A percentile compares a stretch with the other conserved stretches of the same genome.
These are phyloP conservation scores for Aspergillus sparsus DNA, from an alignment of 495 filamentous ascomycete genomes.

Conservation along the genomic window DNA sequence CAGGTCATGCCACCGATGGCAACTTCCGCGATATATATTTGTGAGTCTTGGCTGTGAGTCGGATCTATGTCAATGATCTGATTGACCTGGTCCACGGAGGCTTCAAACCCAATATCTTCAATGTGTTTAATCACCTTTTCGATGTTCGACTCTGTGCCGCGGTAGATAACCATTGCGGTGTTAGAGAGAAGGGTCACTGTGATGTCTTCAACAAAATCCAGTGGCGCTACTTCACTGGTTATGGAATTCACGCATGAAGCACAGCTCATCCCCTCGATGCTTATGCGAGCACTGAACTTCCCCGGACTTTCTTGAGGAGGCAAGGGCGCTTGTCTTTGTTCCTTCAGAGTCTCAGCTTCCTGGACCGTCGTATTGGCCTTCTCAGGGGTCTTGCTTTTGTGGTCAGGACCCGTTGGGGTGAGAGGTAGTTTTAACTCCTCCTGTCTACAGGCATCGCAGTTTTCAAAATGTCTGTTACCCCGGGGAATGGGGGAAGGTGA, in stretches of 20 bases:
- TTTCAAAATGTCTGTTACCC: slow-evolving; percentile 42
- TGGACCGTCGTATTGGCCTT: background rate
- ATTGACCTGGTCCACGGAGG: slow-evolving; percentile 47
- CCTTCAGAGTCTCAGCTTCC: background rate
- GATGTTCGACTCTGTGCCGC: slow-evolving; percentile 42
- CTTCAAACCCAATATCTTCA: slow-evolving; percentile 59
- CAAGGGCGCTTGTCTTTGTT: background rate
- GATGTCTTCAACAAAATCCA: slow-evolving; percentile 55
- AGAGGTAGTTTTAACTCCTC: slow-evolving; percentile 28
- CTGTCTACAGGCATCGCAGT: slow-evolving; percentile 52
- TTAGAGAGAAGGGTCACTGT: slow-evolving; percentile 61
- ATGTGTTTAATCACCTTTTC: slow-evolving; percentile 49
- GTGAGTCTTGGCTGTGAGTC: background rate
- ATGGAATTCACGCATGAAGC: slow-evolving; percentile 60
- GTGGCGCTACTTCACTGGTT: slow-evolving; percentile 48
- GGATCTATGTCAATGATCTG: slow-evolving; percentile 29
- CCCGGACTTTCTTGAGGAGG: slow-evolving; percentile 9
- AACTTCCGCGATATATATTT: slow-evolving; percentile 56
- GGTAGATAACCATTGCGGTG: slow-evolving; percentile 52
- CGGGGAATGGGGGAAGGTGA: slow-evolving; percentile 21
- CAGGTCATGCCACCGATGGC: slow-evolving; percentile 87
- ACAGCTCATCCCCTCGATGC: slow-evolving; percentile 67
- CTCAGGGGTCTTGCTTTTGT: background rate
- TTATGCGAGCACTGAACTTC: slow-evolving; percentile 47
- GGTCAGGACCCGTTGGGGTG: background rate